Conservation (phyloP, 352 stramenopile genomes). For the Phytophthora vignae region DNA sequence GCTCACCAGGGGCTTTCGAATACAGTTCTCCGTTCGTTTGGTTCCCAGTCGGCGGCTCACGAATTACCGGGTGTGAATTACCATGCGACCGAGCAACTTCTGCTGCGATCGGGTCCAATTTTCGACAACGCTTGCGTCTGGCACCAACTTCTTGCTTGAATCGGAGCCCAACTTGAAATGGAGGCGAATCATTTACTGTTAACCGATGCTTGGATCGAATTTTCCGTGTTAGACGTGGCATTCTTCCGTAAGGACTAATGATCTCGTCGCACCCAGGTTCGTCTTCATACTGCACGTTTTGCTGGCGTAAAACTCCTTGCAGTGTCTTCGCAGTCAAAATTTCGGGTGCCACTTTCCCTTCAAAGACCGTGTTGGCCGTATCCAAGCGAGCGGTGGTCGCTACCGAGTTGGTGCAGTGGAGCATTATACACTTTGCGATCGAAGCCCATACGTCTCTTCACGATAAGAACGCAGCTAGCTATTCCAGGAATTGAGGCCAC, state of each 20-base stretch:
- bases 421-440: constrained; percentile 5
- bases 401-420: constrained; percentile 14
- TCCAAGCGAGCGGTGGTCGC: constrained; percentile 12
- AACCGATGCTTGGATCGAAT: constrained; percentile 4
- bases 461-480: not conserved
- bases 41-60: constrained; percentile 1
- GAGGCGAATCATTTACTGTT: not conserved
- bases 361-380: not conserved
- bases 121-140: constrained; percentile 21
- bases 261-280: not conserved
- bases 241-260: constrained; percentile 29
- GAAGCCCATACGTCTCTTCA: not conserved
- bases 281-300: constrained; percentile 1
- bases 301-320: constrained; percentile 18
- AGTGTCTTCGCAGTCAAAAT: constrained; percentile 44
- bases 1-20: not conserved
- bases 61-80: not conserved
- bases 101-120: constrained; percentile 26
- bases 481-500: not conserved
- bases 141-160: constrained; percentile 3
- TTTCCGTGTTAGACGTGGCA: constrained; percentile 12
- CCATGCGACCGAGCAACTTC: not conserved
- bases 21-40: constrained; percentile 11
- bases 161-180: not conserved
- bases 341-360: constrained; percentile 5